phyloP scores from a whole-genome alignment of 192 early-diverging fungal species.

The Coemansia reversa region DNA sequence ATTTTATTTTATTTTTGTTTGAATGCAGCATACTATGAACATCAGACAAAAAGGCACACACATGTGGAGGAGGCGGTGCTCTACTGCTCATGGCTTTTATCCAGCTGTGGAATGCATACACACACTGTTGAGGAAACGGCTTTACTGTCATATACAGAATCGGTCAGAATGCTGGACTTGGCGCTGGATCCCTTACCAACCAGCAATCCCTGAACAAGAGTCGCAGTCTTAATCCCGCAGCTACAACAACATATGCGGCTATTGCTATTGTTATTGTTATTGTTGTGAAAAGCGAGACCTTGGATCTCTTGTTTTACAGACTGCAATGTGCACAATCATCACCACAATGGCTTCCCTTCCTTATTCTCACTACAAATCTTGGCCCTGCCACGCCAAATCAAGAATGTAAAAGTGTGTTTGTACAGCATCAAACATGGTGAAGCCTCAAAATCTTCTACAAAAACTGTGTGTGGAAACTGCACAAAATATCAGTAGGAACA shows the following conservation, averaged over 20 bases:
- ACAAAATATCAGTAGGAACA: not conserved
- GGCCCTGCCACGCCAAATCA: not conserved
- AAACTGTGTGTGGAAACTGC: not conserved
- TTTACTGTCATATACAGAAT: not conserved
- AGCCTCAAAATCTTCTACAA: not conserved
- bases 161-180: not conserved
- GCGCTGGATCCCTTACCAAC: no score
- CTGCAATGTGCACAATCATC: not conserved
- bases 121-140: not conserved
- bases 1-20: not conserved
- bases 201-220: no score
- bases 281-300: not conserved
- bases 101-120: not conserved
- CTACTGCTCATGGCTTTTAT: not conserved
- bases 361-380: not conserved
- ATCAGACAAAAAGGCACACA: not conserved
- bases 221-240: not conserved
- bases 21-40: not conserved
- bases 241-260: not conserved
- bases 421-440: not conserved
- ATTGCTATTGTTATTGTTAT: not conserved
- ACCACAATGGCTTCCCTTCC: not conserved
- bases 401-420: not conserved
- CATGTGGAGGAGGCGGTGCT: not conserved
- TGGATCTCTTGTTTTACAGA: conserved; percentile 9